A percentile compares a stretch with the other conserved stretches of the same genome.
These are phyloP conservation scores for Prunus fruticosa DNA, from an alignment of 306 rosid genomes.

Conservation along the genomic window DNA sequence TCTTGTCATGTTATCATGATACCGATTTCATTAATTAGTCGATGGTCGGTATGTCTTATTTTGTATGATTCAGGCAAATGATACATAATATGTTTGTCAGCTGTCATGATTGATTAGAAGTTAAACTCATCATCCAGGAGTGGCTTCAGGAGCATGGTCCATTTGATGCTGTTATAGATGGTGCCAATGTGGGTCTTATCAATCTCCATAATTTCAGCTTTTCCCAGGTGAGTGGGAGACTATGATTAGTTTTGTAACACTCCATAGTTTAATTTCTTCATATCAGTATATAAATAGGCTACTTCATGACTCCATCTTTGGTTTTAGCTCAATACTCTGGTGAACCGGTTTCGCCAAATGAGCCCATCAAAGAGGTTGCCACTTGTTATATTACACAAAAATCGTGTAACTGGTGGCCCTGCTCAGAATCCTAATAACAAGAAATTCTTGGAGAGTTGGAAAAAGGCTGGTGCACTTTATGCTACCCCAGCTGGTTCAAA, in stretches of 20 bases:
- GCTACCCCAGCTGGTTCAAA: constrained; percentile 86
- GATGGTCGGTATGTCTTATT: constrained; percentile 7
- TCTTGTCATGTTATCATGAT: constrained; percentile 14
- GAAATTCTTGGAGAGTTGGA: constrained; percentile 71
- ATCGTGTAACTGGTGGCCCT: constrained; percentile 68
- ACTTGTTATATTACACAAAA: constrained; percentile 75
- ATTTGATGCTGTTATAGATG: constrained; percentile 88
- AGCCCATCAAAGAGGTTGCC: constrained; percentile 83
- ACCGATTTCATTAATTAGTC: constrained; percentile 14
- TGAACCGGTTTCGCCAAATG: constrained; percentile 52
- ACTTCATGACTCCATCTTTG: constrained; percentile 29
- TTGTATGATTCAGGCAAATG: constrained; percentile 26
- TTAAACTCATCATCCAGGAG: constrained; percentile 60
- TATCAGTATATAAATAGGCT: constrained; percentile 10
- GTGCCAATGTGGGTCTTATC: constrained; percentile 76
- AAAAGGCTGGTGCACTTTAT: constrained; percentile 60
- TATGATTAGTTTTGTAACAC: neutral
- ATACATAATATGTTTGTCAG: constrained; percentile 19
- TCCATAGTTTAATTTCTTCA: neutral
- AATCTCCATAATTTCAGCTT: constrained; percentile 51
- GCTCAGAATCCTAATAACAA: constrained; percentile 63
- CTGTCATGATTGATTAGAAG: constrained; percentile 44
- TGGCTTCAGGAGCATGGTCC: constrained; percentile 85
- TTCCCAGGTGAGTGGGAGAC: constrained; percentile 48
- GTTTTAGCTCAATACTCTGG: constrained; percentile 64